Evolutionary conservation across 345 rosid species (phyloP).

Genomic region (Camelina sativa): DNA sequence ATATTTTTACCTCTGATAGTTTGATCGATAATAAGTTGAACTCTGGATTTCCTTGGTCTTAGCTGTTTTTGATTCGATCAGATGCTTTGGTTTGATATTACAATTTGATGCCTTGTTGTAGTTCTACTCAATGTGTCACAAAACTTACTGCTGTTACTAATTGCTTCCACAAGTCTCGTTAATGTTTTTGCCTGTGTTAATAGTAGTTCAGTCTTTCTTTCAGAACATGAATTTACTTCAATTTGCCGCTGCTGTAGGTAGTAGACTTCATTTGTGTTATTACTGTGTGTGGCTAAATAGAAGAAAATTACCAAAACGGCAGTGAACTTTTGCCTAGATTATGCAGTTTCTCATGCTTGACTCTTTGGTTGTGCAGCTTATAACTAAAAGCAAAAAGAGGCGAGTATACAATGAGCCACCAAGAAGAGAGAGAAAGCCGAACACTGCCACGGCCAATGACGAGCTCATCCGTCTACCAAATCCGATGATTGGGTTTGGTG

Average conservation of each 20-base stretch:
- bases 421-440: background rate
- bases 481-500: constrained; percentile 48
- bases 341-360: background rate
- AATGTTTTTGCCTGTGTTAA: background rate
- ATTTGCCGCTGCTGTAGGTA: constrained; percentile 42
- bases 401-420: background rate
- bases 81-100: background rate
- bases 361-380: constrained; percentile 17
- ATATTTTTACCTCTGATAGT: background rate
- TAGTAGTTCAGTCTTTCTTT: background rate
- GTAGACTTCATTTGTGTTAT: constrained; percentile 36
- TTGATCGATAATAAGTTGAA: background rate
- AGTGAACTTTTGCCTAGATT: background rate
- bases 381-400: constrained; percentile 18
- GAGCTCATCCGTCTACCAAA: constrained; percentile 28
- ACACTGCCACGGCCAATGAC: background rate
- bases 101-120: background rate
- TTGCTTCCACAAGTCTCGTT: background rate
- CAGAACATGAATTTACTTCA: background rate
- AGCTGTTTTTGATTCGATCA: background rate
- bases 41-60: background rate
- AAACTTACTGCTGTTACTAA: background rate
- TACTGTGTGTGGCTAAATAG: background rate
- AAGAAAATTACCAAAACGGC: background rate
- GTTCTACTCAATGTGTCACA: background rate